Base-by-base conservation (phyloP, 2,329 filamentous ascomycete species). In the Colletotrichum abscissum region DNA sequence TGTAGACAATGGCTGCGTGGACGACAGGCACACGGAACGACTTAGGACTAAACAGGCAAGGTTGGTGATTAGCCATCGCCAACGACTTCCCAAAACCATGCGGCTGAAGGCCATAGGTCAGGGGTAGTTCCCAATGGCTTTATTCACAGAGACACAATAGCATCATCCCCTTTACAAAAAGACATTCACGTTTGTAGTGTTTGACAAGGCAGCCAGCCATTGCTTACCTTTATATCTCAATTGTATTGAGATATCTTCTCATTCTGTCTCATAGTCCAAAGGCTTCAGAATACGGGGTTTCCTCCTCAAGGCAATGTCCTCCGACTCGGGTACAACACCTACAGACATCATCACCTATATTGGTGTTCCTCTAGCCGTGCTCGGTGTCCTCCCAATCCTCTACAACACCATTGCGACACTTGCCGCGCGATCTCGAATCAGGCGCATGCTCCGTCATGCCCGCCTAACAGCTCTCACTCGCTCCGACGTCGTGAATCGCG, bases 371-470 rank as follows among this genome's bases (percentile, higher is more conserved):
- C 82, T 92, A 22, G 90, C 88, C 1, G 85, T 91, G 2, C 80
- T 92, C 2, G 89, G 88, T 56, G 87, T 92, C 26, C 83, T 92
- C 6, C 91, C 91, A 0, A 92, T 92, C 63, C 83, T 93, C 56
- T 93, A 92, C 82, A 93, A 92, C 77, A 92, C 88, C 24, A 82
- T 90, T 66, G 85, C 87, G 30, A 91, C 90, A 3, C 86, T 92
- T 30, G 82, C 89, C 16, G 90, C 89, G 2, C 84, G 91, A 2
- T 89, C 89, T 52, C 88, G 88, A 60, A 91, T 93, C 80, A 88
- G 87, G 78, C 87, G 87, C 69, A 88, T 88, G 81, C 86, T 93
- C 4, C 82, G 87, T 19, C 86, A 86, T 67, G 88, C 89, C 79
- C 86, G 85, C n/a, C 82, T 91, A 8, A 87, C 87, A 2, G 90